Evolutionary conservation across 345 rosid genomes (phyloP), one percentile per base, ranked within the genome.

Genomic region (Arabidopsis suecica): DNA sequence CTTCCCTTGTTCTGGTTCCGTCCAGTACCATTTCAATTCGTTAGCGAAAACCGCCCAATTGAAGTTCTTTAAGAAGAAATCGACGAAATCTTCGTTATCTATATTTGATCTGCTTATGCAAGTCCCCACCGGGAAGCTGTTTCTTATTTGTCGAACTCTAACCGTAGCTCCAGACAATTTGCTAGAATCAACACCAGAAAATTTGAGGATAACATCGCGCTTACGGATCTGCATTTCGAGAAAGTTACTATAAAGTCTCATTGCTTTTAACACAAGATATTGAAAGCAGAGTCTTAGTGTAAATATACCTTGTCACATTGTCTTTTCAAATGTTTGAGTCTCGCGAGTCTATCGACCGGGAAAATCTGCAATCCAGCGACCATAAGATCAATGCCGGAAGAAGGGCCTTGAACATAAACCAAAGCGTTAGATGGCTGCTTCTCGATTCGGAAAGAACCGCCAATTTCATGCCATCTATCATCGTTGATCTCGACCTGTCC

Each of bases 11-110:
- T 85, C 93, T 38, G 99, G 33, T 74, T 95, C 99, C 0, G 96
- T 95, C 97, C 97, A 91, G 73, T 86, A 91, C 98, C 98, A 94
- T 81, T 91, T 94, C 82, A 94, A 51, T 79, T 95, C 97, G 67
- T 95, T 95, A 44, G 84, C 97, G 4, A 95, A 92, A 48, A 92
- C 97, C 7, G 91, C 96, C 99, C 97, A 95, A 56, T 90, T 90
- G 78, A 94, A 94, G 81, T 88, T 71, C 41, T 87, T 85, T 59
- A 85, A 81, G 62, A 87, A 90, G 84, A 89, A 94, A 40, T 81
- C 82, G 7, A 92, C 96, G 59, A 84, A 91, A 64, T 92, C 99
- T 80, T 94, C 97, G 20, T 95, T 92, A 75, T 95, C 99, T 12
- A 95, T 78, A 71, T 87, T 91, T 56, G 88, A 73, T 69, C 97